phyloP scores from a whole-genome alignment of 768 basidiomycete species.

The Lactarius sp. region DNA sequence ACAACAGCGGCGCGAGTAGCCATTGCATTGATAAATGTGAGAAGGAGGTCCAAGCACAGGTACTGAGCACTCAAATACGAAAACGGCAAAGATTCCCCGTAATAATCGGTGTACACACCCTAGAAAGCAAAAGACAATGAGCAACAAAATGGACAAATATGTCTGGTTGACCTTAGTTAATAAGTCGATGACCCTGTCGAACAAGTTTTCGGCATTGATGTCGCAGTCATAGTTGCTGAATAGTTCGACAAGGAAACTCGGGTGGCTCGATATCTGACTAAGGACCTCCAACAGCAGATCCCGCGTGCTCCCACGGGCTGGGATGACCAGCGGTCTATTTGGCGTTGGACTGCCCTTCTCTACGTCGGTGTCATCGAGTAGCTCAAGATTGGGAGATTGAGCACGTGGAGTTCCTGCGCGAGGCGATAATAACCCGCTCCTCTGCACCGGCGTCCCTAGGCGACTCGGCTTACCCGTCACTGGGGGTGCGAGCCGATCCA shows the following conservation, averaged over 20 bases:
- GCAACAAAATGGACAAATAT: not conserved
- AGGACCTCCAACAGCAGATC: slow-evolving; percentile 89
- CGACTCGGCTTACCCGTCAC: slow-evolving; percentile 28
- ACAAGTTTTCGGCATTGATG: slow-evolving; percentile 93
- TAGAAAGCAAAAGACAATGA: slow-evolving; percentile 32
- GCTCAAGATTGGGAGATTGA: slow-evolving; percentile 40
- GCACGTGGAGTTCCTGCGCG: slow-evolving; percentile 32
- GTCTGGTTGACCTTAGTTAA: slow-evolving; percentile 50
- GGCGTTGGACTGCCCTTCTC: slow-evolving; percentile 50
- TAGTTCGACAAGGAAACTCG: slow-evolving; percentile 92
- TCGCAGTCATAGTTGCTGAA: slow-evolving; percentile 98
- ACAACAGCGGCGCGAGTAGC: slow-evolving; percentile 54
- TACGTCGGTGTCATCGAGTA: slow-evolving; percentile 37
- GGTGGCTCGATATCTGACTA: slow-evolving; percentile 70
- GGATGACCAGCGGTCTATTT: slow-evolving; percentile 33
- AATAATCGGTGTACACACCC: slow-evolving; percentile 76
- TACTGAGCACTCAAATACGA: slow-evolving; percentile 78
- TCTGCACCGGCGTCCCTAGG: slow-evolving; percentile 25
- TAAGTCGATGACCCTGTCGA: slow-evolving; percentile 85
- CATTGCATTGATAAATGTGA: slow-evolving; percentile 88
- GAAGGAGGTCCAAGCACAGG: slow-evolving; percentile 80
- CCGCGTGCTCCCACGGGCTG: slow-evolving; percentile 81
- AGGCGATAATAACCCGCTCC: slow-evolving; percentile 25
- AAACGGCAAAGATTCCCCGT: slow-evolving; percentile 50
- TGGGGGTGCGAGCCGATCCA: slow-evolving; percentile 80